Base-by-base conservation (phyloP, 2,329 filamentous ascomycete genomes). In the Aspergillus quadricinctus region DNA sequence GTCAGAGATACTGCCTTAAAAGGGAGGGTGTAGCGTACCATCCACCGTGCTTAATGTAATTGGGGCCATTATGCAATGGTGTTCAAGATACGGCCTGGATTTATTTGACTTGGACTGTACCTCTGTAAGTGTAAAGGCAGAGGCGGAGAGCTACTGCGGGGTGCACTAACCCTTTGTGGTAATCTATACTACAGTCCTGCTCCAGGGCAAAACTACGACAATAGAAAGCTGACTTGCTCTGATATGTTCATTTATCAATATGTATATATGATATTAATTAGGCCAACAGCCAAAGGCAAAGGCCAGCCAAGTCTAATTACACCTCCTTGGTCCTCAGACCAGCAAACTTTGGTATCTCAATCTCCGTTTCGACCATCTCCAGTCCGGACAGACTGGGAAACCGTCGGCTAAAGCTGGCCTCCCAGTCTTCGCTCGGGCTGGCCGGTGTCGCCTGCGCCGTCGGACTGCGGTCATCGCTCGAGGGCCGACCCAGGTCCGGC, bases 361-460 rank as follows among this genome's bases (percentile, higher is more conserved):
- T 79, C 63, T 83, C 88, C 58, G 86, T 84, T 75, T 94, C 89
- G n/a, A 91, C 88, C 86, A 93, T 89, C 77, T 97, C 92, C 64
- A 97, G 83, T 9, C 90, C 84, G 55, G 86, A 87, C 57, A 97
- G 77, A 69, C 89, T 95, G 0, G 93, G 93, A 73, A 92, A 97
- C 57, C 91, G 81, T 74, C 92, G 92, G 58, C 87, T 88, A 71
- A 97, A 97, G 68, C 90, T 82, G 23, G 76, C 75, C 60, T 87
- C 83, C 79, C 81, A 84, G 56, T 86, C 83, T 74, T 92, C 89
- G 48, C 64, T 63, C 0, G 67, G 58, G 40, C 61, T 71, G 43
- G 66, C 53, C 19, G 63, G 64, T 23, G 63, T 64, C 27, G 55
- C 53, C 57, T 53, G 71, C 56, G 60, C 66, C 56, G 61, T 68